phyloP scores from a whole-genome alignment of 257 asterid genomes.

The Galeopsis tetrahit region DNA sequence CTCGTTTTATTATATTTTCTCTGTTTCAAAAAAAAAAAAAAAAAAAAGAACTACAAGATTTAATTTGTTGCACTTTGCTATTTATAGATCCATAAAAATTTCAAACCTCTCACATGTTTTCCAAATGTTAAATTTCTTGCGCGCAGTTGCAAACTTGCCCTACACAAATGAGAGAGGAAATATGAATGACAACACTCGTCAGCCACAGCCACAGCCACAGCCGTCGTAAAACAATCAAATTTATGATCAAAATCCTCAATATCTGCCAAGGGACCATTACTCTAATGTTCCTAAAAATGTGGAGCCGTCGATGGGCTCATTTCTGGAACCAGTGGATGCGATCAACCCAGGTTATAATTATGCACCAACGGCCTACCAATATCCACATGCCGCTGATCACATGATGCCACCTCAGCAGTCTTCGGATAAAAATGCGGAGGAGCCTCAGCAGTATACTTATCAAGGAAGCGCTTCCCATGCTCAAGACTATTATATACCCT shows the following conservation, averaged over 20 bases:
- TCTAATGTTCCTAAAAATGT: not conserved
- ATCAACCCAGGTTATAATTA: not conserved
- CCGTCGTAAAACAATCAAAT: not conserved
- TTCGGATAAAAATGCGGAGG: no score
- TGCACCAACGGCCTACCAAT: not conserved
- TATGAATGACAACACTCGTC: not conserved
- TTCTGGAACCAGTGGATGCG: not conserved
- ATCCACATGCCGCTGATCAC: not conserved
- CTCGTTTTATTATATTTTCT: no score
- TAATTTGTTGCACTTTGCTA: no score
- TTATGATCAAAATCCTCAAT: not conserved
- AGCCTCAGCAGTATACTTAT: no score
- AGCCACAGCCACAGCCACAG: not conserved
- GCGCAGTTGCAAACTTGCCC: not conserved
- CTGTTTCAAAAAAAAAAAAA: no score
- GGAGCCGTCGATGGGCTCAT: not conserved
- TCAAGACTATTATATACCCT: no score
- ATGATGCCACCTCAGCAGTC: no score
- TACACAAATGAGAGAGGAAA: not conserved
- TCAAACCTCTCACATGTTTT: not conserved
- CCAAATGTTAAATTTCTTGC: not conserved
- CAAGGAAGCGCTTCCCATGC: no score
- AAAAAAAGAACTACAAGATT: no score
- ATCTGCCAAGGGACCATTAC: not conserved
- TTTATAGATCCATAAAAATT: not conserved